Evolutionary conservation across 805 yeast genomes (phyloP), one percentile per base, ranked within the genome.

Genomic region (Candida qinlingensis): DNA sequence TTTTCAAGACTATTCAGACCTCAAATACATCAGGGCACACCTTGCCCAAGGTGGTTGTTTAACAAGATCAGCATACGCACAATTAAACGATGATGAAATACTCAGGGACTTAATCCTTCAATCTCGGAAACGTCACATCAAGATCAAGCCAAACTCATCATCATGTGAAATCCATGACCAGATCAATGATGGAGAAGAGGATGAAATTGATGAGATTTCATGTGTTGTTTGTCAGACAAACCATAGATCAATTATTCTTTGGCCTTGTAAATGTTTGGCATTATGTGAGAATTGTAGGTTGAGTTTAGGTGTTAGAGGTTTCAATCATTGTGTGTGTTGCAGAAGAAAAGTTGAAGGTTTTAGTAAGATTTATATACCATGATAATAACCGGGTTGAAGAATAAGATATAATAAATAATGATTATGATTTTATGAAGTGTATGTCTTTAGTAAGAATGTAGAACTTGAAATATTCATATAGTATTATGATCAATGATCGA

Each of bases 261-360:
- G 97, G 97, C 97, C 97, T 0, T 91, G 97, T 62, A 79, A 81
- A 57, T 91, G 97, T 64, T 79, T 91, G 48, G 90, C 96, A 0
- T 72, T 91, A 5, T 91, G 97, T 65, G 96, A 90, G 54, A 75
- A 78, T 28, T 91, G 97, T 61, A 74, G 97, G 13, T 70, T 82
- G 9, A 78, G 85, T 13, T 71, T 91, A 45, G 88, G 87, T 7
- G 68, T 83, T 34, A 76, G 90, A 51, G 85, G 86, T 10, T 83
- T 84, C 60, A 79, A 77, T 49, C 84, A 83, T 1, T 91, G 97
- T 65, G 92, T 90, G 0, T 86, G 96, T 59, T 91, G 97, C 60
- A 76, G 96, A 34, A 69, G 81, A 31, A 75, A 75, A 29, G 96
- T 91, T 3, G 81, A 81, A n/a, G 76, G 75, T 1, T 73, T 66